Percentiles rank a stretch among this genome's conserved stretches.
phyloP scores from a whole-genome alignment of 192 early-diverging fungal genomes.

The Backusella morwellensis region DNA sequence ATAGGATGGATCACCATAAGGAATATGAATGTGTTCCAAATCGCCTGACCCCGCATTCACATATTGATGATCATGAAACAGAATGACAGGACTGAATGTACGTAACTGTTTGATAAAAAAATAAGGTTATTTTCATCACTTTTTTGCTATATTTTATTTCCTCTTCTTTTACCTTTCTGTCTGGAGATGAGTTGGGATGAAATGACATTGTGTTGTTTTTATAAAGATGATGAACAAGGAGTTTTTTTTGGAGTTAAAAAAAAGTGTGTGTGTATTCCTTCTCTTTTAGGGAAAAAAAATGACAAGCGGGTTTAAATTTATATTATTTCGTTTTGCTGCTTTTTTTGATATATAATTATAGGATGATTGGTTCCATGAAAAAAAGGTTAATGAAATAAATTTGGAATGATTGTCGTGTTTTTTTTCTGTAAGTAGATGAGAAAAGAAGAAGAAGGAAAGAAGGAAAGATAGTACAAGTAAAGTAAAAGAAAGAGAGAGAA shows the following conservation, averaged over 20 bases:
- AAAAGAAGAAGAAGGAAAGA: background rate
- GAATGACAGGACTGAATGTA: constrained; percentile 37
- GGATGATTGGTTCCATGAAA: background rate
- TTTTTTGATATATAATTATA: background rate
- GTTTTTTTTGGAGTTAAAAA: background rate
- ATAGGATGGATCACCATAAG: constrained; percentile 27
- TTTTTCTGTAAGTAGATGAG: background rate
- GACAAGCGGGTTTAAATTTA: background rate
- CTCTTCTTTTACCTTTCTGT: background rate
- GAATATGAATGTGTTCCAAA: constrained; percentile 32
- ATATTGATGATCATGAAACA: constrained; percentile 37
- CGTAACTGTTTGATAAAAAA: constrained; percentile 12
- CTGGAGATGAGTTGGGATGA: background rate
- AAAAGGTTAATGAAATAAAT: background rate
- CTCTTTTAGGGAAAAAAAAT: background rate
- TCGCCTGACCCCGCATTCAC: constrained; percentile 22
- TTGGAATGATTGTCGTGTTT: background rate
- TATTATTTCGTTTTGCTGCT: background rate
- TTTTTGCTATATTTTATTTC: background rate
- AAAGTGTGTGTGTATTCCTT: background rate
- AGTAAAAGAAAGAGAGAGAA: background rate
- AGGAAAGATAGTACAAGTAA: background rate
- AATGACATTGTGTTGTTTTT: background rate
- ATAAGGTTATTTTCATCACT: background rate
- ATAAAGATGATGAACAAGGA: background rate